Evolutionary conservation across 495 filamentous ascomycete species (phyloP).

Genomic region (Ascobolus immersus): DNA sequence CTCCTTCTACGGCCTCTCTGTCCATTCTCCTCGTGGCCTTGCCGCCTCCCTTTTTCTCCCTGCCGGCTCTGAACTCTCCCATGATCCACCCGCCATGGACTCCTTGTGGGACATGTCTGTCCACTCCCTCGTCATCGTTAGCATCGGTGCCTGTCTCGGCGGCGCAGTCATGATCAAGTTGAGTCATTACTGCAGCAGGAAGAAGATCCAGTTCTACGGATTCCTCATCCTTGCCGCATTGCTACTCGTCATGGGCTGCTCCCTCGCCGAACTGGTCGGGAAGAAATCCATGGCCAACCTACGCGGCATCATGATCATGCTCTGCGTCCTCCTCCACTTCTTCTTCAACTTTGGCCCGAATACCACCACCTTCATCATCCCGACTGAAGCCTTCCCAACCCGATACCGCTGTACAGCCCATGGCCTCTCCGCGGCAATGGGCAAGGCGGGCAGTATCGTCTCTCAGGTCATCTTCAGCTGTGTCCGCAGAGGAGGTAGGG

Average conservation of each 20-base stretch:
- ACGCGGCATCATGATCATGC: too few relatives aligned
- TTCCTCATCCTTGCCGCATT: slow-evolving; percentile 28
- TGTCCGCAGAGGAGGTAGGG: too few relatives aligned
- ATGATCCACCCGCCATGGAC: slow-evolving; percentile 39
- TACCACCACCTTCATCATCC: slow-evolving; percentile 22
- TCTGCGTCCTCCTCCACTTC: slow-evolving; percentile 20
- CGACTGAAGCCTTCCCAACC: slow-evolving; percentile 35
- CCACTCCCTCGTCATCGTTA: slow-evolving; percentile 49
- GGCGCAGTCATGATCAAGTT: too few relatives aligned
- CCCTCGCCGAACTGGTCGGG: slow-evolving; percentile 22
- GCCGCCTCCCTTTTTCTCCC: slow-evolving; percentile 49
- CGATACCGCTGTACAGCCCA: slow-evolving; percentile 32
- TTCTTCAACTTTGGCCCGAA: slow-evolving; percentile 21
- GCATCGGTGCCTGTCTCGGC: too few relatives aligned
- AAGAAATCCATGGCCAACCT: too few relatives aligned
- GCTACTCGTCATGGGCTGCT: slow-evolving; percentile 30
- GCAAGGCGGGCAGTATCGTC: slow-evolving; percentile 33
- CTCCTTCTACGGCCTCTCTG: slow-evolving; percentile 50
- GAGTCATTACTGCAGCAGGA: too few relatives aligned
- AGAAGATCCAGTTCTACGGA: slow-evolving; percentile 28
- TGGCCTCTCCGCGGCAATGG: slow-evolving; percentile 28
- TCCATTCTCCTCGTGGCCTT: too few relatives aligned
- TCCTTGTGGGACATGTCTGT: slow-evolving; percentile 42
- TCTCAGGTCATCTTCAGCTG: slow-evolving; percentile 27
- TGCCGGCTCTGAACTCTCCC: too few relatives aligned